Conservation (phyloP, 139 green algal genomes). For the Micromonas commoda region DNA sequence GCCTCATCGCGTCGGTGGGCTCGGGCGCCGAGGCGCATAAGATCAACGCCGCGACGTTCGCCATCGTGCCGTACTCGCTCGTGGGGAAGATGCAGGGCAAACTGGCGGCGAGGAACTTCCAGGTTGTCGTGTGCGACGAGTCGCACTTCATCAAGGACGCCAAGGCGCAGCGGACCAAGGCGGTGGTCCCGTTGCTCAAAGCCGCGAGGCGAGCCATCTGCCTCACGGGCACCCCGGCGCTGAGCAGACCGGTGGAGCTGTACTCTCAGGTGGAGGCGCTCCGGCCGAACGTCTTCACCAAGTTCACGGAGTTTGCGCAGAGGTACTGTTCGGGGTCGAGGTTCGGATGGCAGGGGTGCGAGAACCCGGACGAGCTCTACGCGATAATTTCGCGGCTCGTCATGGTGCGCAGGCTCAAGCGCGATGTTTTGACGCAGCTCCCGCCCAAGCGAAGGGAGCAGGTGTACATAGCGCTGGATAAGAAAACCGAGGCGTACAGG, state of each 20-base stretch:
- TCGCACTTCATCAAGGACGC: conserved; percentile 49
- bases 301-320: conserved; percentile 33
- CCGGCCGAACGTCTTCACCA: conserved; percentile 30
- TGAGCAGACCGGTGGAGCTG: conserved; percentile 43
- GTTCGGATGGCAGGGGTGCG: background rate
- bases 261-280: conserved; percentile 39
- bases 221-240: conserved; percentile 47
- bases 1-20: conserved; percentile 22
- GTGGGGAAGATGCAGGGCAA: conserved; percentile 22
- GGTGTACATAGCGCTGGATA: conserved; percentile 36
- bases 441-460: conserved; percentile 79
- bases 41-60: conserved; percentile 14
- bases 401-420: conserved; percentile 89
- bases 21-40: conserved; percentile 7
- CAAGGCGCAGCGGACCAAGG: conserved; percentile 41
- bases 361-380: conserved; percentile 75
- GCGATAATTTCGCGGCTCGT: conserved; percentile 57
- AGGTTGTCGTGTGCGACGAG: conserved; percentile 49
- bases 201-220: conserved; percentile 39
- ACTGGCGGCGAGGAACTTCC: background rate
- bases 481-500: background rate
- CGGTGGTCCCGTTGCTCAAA: conserved; percentile 33
- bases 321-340: conserved; percentile 34
- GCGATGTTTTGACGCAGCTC: conserved; percentile 82
- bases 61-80: conserved; percentile 37